These are phyloP conservation scores for Tylopilus subfusipes DNA, from an alignment of 768 basidiomycete genomes.

Conservation along the genomic window DNA sequence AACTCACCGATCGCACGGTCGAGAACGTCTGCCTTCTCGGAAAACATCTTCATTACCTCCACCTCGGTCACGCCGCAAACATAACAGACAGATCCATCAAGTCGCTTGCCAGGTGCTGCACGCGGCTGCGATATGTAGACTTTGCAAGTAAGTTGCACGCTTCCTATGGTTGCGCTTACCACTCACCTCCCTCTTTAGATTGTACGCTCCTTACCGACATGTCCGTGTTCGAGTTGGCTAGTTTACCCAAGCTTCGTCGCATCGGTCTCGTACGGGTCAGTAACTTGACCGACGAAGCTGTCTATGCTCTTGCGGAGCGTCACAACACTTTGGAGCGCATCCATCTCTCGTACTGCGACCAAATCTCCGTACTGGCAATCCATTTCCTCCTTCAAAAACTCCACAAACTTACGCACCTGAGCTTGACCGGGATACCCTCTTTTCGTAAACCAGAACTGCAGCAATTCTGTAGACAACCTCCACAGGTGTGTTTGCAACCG, in stretches of 20 bases:
- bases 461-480: constrained; percentile 84
- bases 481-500: constrained; percentile 54
- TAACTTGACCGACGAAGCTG: constrained; percentile 91
- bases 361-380: constrained; percentile 87
- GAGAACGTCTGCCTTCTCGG: constrained; percentile 84
- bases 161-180: neutral
- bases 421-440: constrained; percentile 93
- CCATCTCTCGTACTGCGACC: constrained; percentile 96
- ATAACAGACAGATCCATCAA: constrained; percentile 90
- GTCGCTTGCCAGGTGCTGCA: constrained; percentile 80
- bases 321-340: constrained; percentile 89
- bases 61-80: constrained; percentile 85
- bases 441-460: constrained; percentile 86
- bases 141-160: constrained; percentile 73
- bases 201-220: constrained; percentile 87
- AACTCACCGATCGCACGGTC: constrained; percentile 78
- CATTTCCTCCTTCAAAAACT: constrained; percentile 86
- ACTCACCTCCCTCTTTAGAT: constrained; percentile 43
- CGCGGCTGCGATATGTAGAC: constrained; percentile 90
- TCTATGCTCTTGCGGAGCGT: constrained; percentile 83
- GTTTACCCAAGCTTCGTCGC: constrained; percentile 84
- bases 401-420: constrained; percentile 90
- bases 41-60: constrained; percentile 91
- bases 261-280: constrained; percentile 93
- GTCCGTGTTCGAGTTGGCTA: constrained; percentile 88